Conservation (phyloP, 371 early-diverging fungal species). For the Syncephalastrum sp. region DNA sequence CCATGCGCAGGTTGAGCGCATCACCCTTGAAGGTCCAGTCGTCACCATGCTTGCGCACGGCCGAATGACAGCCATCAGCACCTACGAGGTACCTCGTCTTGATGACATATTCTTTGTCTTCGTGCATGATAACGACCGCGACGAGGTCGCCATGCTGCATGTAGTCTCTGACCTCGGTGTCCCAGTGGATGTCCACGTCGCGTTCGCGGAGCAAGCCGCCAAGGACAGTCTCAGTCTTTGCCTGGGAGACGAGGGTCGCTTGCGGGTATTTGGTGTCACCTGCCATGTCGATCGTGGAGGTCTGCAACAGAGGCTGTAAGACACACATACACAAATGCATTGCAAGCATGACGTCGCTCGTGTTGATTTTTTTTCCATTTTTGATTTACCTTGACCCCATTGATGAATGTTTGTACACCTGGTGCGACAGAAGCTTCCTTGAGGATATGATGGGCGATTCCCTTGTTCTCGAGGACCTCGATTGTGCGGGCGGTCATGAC, state of each 20-base stretch:
- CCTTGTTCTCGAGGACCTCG: conserved; percentile 28
- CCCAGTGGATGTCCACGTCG: conserved; percentile 19
- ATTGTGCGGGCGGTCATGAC: conserved; percentile 32
- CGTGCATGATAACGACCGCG: conserved; percentile 6
- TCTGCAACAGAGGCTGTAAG: too few species aligned
- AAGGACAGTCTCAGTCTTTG: conserved; percentile 15
- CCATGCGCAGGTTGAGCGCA: conserved; percentile 16
- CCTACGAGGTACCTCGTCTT: conserved; percentile 26
- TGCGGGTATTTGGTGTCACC: conserved; percentile 21
- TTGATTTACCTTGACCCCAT: conserved; percentile 21
- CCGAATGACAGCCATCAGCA: conserved; percentile 39
- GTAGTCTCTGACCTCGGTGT: conserved; percentile 22
- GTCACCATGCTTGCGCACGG: conserved; percentile 17
- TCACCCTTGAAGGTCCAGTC: conserved; percentile 32
- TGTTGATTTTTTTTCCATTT: neutral
- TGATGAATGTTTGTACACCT: conserved; percentile 19
- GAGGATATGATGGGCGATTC: conserved; percentile 23
- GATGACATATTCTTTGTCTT: conserved; percentile 7
- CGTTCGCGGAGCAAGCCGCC: neutral
- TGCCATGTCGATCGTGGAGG: conserved; percentile 1
- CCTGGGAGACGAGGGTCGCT: conserved; percentile 22
- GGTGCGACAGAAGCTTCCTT: conserved; percentile 9
- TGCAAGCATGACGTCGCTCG: neutral
- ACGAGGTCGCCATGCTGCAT: conserved; percentile 29
- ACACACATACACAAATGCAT: neutral